Conservation (phyloP, 164 flowering plant species). For the Kalanchoe fedtschenkoi region DNA sequence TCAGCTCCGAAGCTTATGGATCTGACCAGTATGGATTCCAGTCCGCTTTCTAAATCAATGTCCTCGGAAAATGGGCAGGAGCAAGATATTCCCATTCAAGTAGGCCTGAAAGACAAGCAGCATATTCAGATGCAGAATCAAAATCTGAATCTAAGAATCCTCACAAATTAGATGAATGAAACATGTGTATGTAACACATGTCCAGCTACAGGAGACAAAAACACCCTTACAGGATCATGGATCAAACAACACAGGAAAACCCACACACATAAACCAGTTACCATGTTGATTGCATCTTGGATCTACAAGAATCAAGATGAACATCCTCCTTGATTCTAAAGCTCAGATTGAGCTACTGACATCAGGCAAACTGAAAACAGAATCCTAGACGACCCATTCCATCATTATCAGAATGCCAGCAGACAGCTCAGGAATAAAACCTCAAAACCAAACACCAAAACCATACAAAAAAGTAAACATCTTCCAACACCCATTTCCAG, state of each 20-base stretch:
- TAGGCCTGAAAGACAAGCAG: not conserved
- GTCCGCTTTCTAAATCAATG: not conserved
- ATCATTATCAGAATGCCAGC: too few species aligned
- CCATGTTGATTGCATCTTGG: too few species aligned
- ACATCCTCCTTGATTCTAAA: too few species aligned
- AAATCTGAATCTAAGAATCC: not conserved
- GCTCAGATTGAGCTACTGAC: too few species aligned
- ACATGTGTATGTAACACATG: too few species aligned
- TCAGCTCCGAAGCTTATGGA: conserved; percentile 6
- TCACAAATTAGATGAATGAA: not conserved
- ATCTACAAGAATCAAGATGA: too few species aligned
- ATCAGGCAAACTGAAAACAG: too few species aligned
- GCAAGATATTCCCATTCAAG: conserved; percentile 6
- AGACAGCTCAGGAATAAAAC: not conserved
- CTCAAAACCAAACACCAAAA: not conserved
- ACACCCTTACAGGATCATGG: too few species aligned
- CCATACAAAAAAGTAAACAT: not conserved
- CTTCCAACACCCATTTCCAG: not conserved
- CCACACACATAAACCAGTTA: too few species aligned
- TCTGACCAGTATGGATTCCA: conserved; percentile 3
- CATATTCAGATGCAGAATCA: conserved; percentile 1
- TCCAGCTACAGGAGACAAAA: not conserved
- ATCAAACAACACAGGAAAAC: too few species aligned
- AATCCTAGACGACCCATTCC: too few species aligned
- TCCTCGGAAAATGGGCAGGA: conserved; percentile 5